Percentiles rank a stretch among this genome's conserved stretches.
Conservation (phyloP, 805 yeast genomes). For the Starmerella apis region DNA sequence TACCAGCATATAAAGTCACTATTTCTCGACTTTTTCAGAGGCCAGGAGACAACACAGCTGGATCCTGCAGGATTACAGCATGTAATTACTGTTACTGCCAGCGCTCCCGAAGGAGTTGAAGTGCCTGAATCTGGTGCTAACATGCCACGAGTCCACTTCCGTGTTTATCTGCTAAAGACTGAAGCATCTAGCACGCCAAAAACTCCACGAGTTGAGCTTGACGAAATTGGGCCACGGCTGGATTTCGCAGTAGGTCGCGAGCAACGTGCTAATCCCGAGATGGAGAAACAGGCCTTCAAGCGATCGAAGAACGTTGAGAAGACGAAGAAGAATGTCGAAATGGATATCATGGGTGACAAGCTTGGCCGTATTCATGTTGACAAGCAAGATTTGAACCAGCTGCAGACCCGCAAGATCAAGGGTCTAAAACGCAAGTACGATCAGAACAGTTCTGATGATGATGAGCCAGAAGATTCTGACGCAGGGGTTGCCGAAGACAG, state of each 20-base stretch:
- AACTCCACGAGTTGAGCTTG: slow-evolving; percentile 86
- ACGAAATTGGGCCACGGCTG: slow-evolving; percentile 90
- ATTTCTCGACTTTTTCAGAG: slow-evolving; percentile 78
- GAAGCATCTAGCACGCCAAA: slow-evolving; percentile 60
- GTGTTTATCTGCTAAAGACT: slow-evolving; percentile 81
- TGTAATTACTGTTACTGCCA: slow-evolving; percentile 69
- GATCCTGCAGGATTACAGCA: slow-evolving; percentile 94
- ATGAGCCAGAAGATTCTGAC: slow-evolving; percentile 33
- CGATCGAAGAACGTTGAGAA: slow-evolving; percentile 73
- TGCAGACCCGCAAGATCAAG: slow-evolving; percentile 98
- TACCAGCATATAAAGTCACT: slow-evolving; percentile 77
- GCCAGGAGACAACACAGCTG: slow-evolving; percentile 72
- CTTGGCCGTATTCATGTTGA: slow-evolving; percentile 94
- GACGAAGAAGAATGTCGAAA: slow-evolving; percentile 77
- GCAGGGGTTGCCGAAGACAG: slow-evolving; percentile 12
- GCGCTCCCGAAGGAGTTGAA: slow-evolving; percentile 36
- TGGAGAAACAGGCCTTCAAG: slow-evolving; percentile 79
- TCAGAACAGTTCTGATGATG: slow-evolving; percentile 51
- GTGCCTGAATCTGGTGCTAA: slow-evolving; percentile 58
- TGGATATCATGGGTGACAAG: slow-evolving; percentile 90
- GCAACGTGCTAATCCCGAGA: slow-evolving; percentile 69
- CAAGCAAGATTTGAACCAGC: slow-evolving; percentile 75
- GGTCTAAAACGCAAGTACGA: slow-evolving; percentile 84
- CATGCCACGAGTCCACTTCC: slow-evolving; percentile 73
- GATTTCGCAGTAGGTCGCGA: slow-evolving; percentile 88